Percentiles rank a stretch among this genome's conserved stretches.
phyloP scores from a whole-genome alignment of 2,329 filamentous ascomycete species.

The Drechslerella coelobrocha region DNA sequence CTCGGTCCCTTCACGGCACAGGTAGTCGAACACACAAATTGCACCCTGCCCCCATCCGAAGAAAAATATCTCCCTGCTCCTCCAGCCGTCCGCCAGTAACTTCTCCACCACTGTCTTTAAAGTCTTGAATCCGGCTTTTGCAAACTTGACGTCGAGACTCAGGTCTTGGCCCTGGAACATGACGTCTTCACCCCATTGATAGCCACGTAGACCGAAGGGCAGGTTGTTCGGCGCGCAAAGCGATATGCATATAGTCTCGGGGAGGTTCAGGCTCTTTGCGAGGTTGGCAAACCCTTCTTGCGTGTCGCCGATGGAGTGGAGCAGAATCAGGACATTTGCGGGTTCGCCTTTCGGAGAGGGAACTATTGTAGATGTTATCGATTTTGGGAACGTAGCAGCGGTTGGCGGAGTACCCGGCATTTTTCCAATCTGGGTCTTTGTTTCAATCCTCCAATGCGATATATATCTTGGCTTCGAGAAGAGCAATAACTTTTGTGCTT shows the following conservation, averaged over 20 bases:
- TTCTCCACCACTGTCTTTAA: slow-evolving; percentile 61
- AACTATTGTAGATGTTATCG: slow-evolving; percentile 58
- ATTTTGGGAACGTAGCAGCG: slow-evolving; percentile 62
- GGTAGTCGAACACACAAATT: slow-evolving; percentile 63
- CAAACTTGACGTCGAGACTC: slow-evolving; percentile 63
- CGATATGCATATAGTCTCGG: slow-evolving; percentile 77
- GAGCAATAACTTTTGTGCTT: no score
- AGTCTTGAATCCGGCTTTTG: slow-evolving; percentile 65
- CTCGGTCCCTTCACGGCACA: slow-evolving; percentile 31
- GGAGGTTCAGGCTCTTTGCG: slow-evolving; percentile 72
- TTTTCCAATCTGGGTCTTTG: slow-evolving; percentile 23
- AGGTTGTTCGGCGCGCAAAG: slow-evolving; percentile 74
- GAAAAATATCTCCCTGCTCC: slow-evolving; percentile 62
- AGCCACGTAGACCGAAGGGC: slow-evolving; percentile 72
- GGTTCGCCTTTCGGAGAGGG: slow-evolving; percentile 58
- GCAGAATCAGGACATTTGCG: slow-evolving; percentile 77
- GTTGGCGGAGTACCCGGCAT: slow-evolving; percentile 57
- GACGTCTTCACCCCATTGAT: slow-evolving; percentile 69
- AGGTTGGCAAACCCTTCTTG: slow-evolving; percentile 73
- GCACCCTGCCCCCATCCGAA: slow-evolving; percentile 67
- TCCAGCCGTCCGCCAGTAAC: slow-evolving; percentile 61
- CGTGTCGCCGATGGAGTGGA: slow-evolving; percentile 84
- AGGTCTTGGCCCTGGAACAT: slow-evolving; percentile 61
- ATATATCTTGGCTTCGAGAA: background rate
- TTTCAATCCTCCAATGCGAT: background rate